Evolutionary conservation across 371 early-diverging fungal genomes (phyloP), one percentile per base, ranked within the genome.

Genomic region (Choanephora cucurbitarum): DNA sequence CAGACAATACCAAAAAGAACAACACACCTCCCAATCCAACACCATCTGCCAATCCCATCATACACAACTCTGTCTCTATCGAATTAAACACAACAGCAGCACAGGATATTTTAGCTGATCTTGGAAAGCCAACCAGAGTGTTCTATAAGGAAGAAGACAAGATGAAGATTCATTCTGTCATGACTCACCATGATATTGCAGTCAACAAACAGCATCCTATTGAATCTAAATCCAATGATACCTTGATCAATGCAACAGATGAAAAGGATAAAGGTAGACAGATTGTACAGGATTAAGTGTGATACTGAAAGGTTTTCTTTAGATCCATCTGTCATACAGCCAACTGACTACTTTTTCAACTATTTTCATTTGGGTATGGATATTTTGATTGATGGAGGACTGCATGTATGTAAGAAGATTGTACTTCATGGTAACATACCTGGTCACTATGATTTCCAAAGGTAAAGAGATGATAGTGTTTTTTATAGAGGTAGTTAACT

Each of bases 341-440:
- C 85, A 0, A 81, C 79, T 22, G 87, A 86, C 53, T 89, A 85
- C 48, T 85, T 88, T 55, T 82, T 80, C 57, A 84, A 88, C 61
- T 89, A 89, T 50, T 89, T 89, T 64, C 80, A 82, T 44, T 48
- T 85, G 37, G 92, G 92, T 1, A 75, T 92, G 17, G 92, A 92
- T 63, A 67, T 90, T 33, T 60, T 90, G 14, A 83, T 92, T 56
- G 89, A 90, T 61, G 91, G 88, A 7, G 59, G 63, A 18, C 63
- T 72, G 2, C 90, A 92, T 62, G 70, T 79, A 5, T 84, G 88
- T 61, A 85, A 84, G 58, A 92, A 90, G 69, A 77, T 92, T 31
- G 67, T 90, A 7, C 66, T 90, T 51, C 91, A 92, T 64, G 80
- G 81, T n/a, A 92, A 92, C 58, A 62, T 84, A 0, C 87, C 86